Percentiles rank a stretch among this genome's conserved stretches.
These are phyloP conservation scores for Heritiera fomes DNA, from an alignment of 345 rosid species.

Conservation along the genomic window DNA sequence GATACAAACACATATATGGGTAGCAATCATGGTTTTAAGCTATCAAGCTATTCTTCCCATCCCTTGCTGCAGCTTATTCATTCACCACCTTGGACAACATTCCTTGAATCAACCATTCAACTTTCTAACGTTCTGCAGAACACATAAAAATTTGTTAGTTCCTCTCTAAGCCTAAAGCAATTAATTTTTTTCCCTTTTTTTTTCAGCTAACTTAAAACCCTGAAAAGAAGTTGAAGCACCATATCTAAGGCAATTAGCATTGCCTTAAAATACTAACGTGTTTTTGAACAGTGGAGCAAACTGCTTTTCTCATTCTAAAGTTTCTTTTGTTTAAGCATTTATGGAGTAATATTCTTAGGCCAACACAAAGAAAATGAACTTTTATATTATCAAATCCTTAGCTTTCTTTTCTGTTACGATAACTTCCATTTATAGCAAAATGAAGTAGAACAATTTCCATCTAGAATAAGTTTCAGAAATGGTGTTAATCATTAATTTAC, in stretches of 20 bases:
- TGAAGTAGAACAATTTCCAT: not conserved
- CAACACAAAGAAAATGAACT: not conserved
- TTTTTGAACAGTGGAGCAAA: not conserved
- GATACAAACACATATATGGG: not conserved
- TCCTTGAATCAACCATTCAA: not conserved
- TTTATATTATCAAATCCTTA: not conserved
- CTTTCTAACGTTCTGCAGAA: not conserved
- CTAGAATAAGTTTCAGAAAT: not conserved
- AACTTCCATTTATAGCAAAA: not conserved
- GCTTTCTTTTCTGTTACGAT: not conserved
- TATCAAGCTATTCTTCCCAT: not conserved
- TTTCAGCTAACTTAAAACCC: not conserved
- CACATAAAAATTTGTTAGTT: not conserved
- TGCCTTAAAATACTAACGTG: too few species aligned
- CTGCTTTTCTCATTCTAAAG: not conserved
- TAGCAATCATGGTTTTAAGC: not conserved
- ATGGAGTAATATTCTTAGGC: not conserved
- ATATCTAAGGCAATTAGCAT: too few species aligned
- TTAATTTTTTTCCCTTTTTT: not conserved
- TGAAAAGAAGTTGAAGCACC: not conserved
- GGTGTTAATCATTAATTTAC: not conserved
- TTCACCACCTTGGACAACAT: not conserved
- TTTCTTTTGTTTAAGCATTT: not conserved
- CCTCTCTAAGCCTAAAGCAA: not conserved
- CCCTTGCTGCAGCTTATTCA: not conserved